Evolutionary conservation across 371 early-diverging fungal genomes (phyloP), one percentile per base, ranked within the genome.

Genomic region (Zychaea mexicana): DNA sequence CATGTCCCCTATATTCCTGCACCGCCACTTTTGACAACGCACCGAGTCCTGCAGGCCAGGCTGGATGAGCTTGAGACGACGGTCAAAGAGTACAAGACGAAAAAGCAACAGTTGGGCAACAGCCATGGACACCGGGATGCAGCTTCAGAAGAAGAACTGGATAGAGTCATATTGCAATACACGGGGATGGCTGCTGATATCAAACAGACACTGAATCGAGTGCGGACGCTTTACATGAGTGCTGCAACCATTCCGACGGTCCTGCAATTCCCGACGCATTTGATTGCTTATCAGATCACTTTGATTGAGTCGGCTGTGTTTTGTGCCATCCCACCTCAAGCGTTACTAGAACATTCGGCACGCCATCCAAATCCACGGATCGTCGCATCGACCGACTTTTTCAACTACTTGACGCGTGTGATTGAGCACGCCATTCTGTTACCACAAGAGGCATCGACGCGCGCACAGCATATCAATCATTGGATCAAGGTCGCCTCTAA

Each of bases 401-500:
- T 94, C 82, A 94, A 94, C 64, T 92, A 91, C 65, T 62, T 92
- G 24, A 90, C 93, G 7, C 82, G 94, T 9, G 65, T 87, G 59
- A 85, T 94, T 42, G 94, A 94, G 69, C 83, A 83, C 59, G 83
- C 90, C 5, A 84, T 94, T 36, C 71, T 94, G 30, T 74, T 85
- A 33, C 87, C 87, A 0, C 76, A 81, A 38, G 85, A 83, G 33
- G 83, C 89, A 3, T 78, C 86, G 0, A 81, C 80, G 8, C 81
- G 94, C 6, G 90, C 90, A 0, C 84, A 84, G 54, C 78, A 80
- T 19, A 86, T 92, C 28, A 81, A 88, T 57, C 76, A 83, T 55
- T 94, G 94, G 94, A 85, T 88, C 60, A 91, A 92, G 69, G 85
- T 91, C 4, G 92, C 90, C 1, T 73, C 72, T n/a, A 78, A 85